phyloP scores from a whole-genome alignment of 2,329 filamentous ascomycete species.

The Botrytis fragariae region DNA sequence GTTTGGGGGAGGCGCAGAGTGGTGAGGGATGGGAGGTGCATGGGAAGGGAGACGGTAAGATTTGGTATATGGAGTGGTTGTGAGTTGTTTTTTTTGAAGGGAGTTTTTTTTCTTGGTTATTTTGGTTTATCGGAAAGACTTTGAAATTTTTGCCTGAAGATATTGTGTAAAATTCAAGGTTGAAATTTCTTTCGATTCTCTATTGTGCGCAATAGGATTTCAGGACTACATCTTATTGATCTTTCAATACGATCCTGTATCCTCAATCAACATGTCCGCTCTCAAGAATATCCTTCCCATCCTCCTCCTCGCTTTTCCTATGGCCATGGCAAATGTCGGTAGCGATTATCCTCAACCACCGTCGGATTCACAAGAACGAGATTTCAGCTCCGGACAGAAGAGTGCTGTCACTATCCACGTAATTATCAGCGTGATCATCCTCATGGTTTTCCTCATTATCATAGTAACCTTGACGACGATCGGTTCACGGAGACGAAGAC shows the following conservation, averaged over 20 bases:
- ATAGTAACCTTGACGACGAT: background rate
- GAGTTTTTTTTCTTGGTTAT: too few relatives aligned
- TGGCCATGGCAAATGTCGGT: background rate
- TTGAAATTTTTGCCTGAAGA: background rate
- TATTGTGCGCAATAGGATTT: background rate
- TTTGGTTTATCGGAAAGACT: background rate
- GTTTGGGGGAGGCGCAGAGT: background rate
- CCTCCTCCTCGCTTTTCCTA: background rate
- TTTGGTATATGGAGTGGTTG: background rate
- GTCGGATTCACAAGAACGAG: background rate
- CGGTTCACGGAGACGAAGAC: background rate
- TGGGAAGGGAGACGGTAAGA: background rate
- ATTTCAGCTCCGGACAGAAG: background rate
- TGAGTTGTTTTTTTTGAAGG: background rate
- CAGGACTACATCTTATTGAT: background rate
- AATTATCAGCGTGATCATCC: background rate
- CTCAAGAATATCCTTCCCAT: background rate
- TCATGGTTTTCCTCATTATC: background rate
- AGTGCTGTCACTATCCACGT: background rate
- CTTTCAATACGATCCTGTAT: background rate
- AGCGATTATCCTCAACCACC: background rate
- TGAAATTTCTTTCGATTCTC: background rate
- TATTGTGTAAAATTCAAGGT: background rate
- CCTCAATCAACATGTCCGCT: background rate
- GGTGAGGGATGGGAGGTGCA: background rate